phyloP scores from a whole-genome alignment of 208 protist species.

The Crithidia sp. region DNA sequence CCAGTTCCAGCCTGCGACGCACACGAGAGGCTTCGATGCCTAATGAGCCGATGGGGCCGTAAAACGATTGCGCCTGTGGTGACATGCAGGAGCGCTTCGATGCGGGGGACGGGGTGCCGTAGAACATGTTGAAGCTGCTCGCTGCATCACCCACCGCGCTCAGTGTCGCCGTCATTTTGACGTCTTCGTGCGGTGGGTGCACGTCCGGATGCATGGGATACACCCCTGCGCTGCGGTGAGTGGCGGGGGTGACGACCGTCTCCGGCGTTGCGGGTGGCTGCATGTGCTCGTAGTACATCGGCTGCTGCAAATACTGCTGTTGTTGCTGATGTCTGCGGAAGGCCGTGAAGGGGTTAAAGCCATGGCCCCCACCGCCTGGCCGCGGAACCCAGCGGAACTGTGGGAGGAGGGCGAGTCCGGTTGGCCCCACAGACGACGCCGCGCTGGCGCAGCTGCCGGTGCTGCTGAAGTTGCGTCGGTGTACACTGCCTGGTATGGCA shows the following conservation, averaged over 20 bases:
- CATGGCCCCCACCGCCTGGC: conserved; percentile 27
- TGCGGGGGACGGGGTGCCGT: conserved; percentile 17
- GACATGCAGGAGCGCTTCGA: neutral
- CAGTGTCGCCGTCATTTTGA: neutral
- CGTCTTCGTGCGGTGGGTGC: conserved; percentile 1
- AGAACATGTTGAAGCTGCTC: conserved; percentile 14
- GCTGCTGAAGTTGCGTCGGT: neutral
- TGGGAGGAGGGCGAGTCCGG: conserved; percentile 30
- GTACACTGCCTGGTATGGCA: neutral
- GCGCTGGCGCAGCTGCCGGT: conserved; percentile 11
- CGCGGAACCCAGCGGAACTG: conserved; percentile 54
- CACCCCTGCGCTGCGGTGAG: neutral
- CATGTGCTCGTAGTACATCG: neutral
- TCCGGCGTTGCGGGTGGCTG: too few relatives aligned
- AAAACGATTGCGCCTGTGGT: conserved; percentile 26
- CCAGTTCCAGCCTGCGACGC: conserved; percentile 30
- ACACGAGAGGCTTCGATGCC: conserved; percentile 38
- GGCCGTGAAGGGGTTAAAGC: conserved; percentile 37
- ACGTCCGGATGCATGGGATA: too few relatives aligned
- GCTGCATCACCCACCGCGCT: neutral
- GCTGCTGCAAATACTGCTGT: conserved; percentile 8
- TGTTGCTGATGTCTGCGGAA: conserved; percentile 10
- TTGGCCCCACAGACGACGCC: conserved; percentile 38
- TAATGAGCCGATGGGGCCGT: conserved; percentile 44
- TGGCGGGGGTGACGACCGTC: neutral